Percentiles rank a stretch among this genome's conserved stretches.
These are phyloP conservation scores for Rhizoclosmatium sp. DNA, from an alignment of 192 early-diverging fungal genomes.

Conservation along the genomic window DNA sequence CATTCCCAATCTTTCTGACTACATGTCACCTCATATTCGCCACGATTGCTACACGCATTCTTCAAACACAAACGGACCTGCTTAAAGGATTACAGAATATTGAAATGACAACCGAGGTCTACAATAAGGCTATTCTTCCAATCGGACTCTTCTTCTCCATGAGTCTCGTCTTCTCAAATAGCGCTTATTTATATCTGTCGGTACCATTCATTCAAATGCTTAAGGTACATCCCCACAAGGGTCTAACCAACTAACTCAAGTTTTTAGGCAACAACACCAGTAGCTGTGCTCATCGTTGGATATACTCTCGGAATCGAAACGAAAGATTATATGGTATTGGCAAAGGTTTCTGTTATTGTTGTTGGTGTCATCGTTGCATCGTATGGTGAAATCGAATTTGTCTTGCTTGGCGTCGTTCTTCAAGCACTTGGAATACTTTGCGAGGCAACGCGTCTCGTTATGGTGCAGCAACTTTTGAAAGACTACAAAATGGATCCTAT, in stretches of 20 bases:
- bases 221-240: constrained; percentile 22
- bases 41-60: constrained; percentile 69
- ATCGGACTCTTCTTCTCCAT: constrained; percentile 46
- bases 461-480: constrained; percentile 47
- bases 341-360: constrained; percentile 43
- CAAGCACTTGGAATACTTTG: constrained; percentile 39
- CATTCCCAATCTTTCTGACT: constrained; percentile 52
- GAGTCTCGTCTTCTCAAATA: constrained; percentile 44
- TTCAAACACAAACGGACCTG: constrained; percentile 61
- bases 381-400: constrained; percentile 45
- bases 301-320: constrained; percentile 25
- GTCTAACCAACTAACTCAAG: too few species aligned
- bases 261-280: constrained; percentile 45
- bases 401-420: constrained; percentile 38
- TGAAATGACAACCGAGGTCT: constrained; percentile 66
- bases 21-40: constrained; percentile 50
- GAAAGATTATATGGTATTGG: constrained; percentile 22
- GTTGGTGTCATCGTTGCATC: constrained; percentile 45
- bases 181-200: constrained; percentile 48
- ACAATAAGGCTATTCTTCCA: constrained; percentile 50
- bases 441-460: constrained; percentile 45
- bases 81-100: constrained; percentile 64
- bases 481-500: constrained; percentile 49
- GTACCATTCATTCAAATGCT: constrained; percentile 56
- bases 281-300: constrained; percentile 38